Evolutionary conservation across 805 yeast species (phyloP), one percentile per base, ranked within the genome.

Genomic region (Suhomyces sp.): DNA sequence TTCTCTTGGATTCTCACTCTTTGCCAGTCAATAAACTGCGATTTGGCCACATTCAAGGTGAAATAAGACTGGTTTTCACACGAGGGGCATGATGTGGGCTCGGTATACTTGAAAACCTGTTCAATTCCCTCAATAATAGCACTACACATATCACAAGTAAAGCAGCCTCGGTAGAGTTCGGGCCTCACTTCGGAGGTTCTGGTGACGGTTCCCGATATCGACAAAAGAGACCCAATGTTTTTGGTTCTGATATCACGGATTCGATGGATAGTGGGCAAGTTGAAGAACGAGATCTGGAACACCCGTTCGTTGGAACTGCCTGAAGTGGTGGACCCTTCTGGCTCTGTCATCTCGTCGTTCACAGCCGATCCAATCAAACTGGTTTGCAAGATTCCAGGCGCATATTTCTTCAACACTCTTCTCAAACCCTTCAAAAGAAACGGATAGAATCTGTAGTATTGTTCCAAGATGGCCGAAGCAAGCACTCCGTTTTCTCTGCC

Each of bases 131-230:
- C 93, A 15, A 92, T 86, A 1, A 86, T 74, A 0, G 97, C 88
- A 47, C 87, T 81, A 69, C 99, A 94, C 65, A 83, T 74, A 61
- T 89, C 96, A 75, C 99, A 94, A 1, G 89, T 83, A 68, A 94
- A 94, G 24, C 92, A 80, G 12, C 90, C 99, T 53, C 80, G 83
- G 74, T 78, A 89, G 55, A 94, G 78, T 69, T 94, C 99, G 0
- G 99, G 99, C 52, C 98, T 82, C 10, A 94, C 97, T 71, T 94
- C 98, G 20, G 96, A 86, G 0, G 98, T 90, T 67, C 98, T 82
- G 0, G 98, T 93, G 4, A 94, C 97, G 0, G 99, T 94, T 51
- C 98, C 99, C 7, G 93, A 84, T 31, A 93, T 87, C 8, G 93
- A 77, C 73, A 90, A 78, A 54, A 93, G 77, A 8, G 87, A 78